A percentile compares a stretch with the other conserved stretches of the same genome.
phyloP scores from a whole-genome alignment of 129 eudicot genomes.

The Mikania micrantha region DNA sequence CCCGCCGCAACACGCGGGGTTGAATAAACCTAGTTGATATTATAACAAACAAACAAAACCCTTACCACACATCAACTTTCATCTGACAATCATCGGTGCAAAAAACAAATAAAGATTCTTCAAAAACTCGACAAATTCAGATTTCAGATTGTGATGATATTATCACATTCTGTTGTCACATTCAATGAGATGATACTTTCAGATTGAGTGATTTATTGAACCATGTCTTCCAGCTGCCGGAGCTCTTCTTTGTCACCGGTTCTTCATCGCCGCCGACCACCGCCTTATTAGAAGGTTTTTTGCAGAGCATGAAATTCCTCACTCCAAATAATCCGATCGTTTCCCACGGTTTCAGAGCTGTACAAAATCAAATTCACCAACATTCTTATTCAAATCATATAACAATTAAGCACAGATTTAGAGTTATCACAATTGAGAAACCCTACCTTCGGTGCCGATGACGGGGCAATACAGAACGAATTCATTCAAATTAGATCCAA shows the following conservation, averaged over 20 bases:
- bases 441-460: constrained; percentile 59
- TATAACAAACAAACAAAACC: constrained; percentile 13
- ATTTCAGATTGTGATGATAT: not conserved
- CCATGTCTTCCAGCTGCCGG: constrained; percentile 70
- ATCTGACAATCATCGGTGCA: not conserved
- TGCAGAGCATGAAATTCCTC: constrained; percentile 70
- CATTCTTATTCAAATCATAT: not conserved
- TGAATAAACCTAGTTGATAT: constrained; percentile 9
- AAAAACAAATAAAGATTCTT: not conserved
- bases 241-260: constrained; percentile 33
- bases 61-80: not conserved
- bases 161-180: not conserved
- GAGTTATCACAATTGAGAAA: not conserved
- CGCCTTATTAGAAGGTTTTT: constrained; percentile 41
- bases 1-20: no score
- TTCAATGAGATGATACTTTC: constrained; percentile 66
- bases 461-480: constrained; percentile 66
- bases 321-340: constrained; percentile 70
- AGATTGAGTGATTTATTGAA: constrained; percentile 59
- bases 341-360: constrained; percentile 73
- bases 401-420: not conserved
- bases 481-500: constrained; percentile 59
- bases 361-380: not conserved
- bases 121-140: not conserved
- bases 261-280: constrained; percentile 22